Evolutionary conservation across 345 rosid species (phyloP).

Genomic region (Murraya koenigii): DNA sequence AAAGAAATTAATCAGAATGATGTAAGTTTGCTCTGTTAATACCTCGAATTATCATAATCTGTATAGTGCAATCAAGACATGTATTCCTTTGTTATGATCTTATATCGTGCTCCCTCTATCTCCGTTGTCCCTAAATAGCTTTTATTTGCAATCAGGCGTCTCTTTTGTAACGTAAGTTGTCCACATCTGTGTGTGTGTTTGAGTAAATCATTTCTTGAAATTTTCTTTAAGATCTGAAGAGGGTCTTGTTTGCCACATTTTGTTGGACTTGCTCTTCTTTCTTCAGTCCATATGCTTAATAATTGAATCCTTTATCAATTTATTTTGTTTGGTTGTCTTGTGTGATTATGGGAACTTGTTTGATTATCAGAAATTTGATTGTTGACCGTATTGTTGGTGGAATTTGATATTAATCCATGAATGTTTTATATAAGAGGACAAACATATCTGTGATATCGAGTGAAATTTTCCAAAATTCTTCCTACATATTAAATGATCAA

Average conservation of each 20-base stretch:
- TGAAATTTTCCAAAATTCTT: background rate
- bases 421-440: background rate
- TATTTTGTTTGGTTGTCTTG: background rate
- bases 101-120: background rate
- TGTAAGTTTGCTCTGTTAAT: slow-evolving; percentile 39
- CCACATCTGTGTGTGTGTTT: background rate
- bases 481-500: background rate
- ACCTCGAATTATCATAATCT: background rate
- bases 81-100: background rate
- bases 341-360: background rate
- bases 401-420: background rate
- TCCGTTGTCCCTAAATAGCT: background rate
- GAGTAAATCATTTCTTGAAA: background rate
- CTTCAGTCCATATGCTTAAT: background rate
- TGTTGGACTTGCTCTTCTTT: background rate
- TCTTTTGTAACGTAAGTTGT: background rate
- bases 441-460: background rate
- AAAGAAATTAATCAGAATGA: slow-evolving; percentile 59
- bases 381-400: background rate
- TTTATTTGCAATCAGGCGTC: background rate
- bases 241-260: slow-evolving; percentile 1
- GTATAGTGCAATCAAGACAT: background rate
- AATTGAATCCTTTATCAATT: background rate
- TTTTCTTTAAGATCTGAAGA: background rate
- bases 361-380: slow-evolving; percentile 5